Base-by-base conservation (phyloP, 441 rosid genomes). In the Lepidium campestre region DNA sequence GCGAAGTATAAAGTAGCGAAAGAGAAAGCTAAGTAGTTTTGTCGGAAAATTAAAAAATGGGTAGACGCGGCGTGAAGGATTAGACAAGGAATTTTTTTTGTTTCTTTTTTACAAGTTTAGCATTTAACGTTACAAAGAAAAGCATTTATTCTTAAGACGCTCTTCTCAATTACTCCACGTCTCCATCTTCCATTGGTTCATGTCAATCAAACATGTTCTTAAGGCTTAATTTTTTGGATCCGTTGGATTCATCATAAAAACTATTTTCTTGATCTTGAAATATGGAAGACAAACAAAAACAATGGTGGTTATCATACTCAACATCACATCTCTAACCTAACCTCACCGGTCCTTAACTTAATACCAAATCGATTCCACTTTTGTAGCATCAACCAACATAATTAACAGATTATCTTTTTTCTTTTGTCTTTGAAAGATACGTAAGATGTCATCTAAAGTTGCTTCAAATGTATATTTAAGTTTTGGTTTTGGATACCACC, bases 21-120 rank as follows among this genome's bases (percentile, higher is more conserved):
- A 40, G 61, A 57, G 61, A 72, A 65, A 65, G 71, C 65, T 52
- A 71, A 32, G 66, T 64, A 20, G 65, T 29, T 29, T 63, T 50
- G 65, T 47, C 48, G 27, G 53, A 62, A 69, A 53, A 3, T 5
- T 5, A n/a, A 32, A 36, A 25, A 63, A 66, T 73, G 62, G 72
- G 57, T 73, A 73, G 72, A 73, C 76, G 72, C 76, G 72, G 72
- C 76, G 76, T 73, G 76, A 66, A 73, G 76, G 72, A 66, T 66
- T 73, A 73, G 76, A 50, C 67, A 73, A 66, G 35, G 76, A 37
- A 66, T 66, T 73, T 59, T 59, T 29, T 6, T 6, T 35, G 7
- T 25, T 36, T 68, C 40, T 53, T 27, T 23, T 42, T 42, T 36
- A 48, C 68, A 52, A 52, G 60, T 37, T 50, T 50, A 49, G 58